Conservation (phyloP, 768 basidiomycete species). For the Xerocomellus amylosporus region DNA sequence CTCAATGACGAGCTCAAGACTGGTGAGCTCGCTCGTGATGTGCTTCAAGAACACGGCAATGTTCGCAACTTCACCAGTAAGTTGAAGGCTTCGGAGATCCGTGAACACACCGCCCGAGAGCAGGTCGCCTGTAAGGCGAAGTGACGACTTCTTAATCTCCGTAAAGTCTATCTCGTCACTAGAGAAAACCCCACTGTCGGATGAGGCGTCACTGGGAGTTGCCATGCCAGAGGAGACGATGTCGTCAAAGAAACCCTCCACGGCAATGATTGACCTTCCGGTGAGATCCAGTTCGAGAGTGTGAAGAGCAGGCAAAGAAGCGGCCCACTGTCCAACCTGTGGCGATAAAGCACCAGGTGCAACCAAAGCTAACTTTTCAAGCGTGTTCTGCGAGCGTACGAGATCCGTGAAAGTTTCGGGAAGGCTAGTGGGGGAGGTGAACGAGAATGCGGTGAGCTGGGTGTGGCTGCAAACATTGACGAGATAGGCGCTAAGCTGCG, state of each 20-base stretch:
- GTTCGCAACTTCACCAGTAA: conserved; percentile 69
- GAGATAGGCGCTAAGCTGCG: conserved; percentile 61
- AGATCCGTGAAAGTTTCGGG: conserved; percentile 72
- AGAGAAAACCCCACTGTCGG: conserved; percentile 77
- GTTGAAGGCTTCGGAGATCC: conserved; percentile 55
- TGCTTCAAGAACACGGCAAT: conserved; percentile 72
- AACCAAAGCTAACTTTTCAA: conserved; percentile 63
- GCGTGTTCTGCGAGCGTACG: conserved; percentile 51
- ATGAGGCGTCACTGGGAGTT: conserved; percentile 68
- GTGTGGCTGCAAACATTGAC: conserved; percentile 61
- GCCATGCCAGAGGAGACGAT: conserved; percentile 64
- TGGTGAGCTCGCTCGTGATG: conserved; percentile 59
- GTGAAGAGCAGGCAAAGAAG: conserved; percentile 59
- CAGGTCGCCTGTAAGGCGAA: conserved; percentile 61
- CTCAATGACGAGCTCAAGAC: conserved; percentile 73
- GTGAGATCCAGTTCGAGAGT: conserved; percentile 70
- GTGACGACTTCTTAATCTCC: conserved; percentile 66
- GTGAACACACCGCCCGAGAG: conserved; percentile 55
- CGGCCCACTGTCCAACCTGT: conserved; percentile 72
- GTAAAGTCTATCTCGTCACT: conserved; percentile 76
- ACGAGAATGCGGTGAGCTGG: conserved; percentile 63
- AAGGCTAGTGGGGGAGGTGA: conserved; percentile 65
- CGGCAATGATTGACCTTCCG: conserved; percentile 60
- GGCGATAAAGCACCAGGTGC: conserved; percentile 73
- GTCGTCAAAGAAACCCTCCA: conserved; percentile 81